These are phyloP conservation scores for Torulaspora pretoriensis DNA, from an alignment of 1,139 yeast genomes.

Conservation along the genomic window DNA sequence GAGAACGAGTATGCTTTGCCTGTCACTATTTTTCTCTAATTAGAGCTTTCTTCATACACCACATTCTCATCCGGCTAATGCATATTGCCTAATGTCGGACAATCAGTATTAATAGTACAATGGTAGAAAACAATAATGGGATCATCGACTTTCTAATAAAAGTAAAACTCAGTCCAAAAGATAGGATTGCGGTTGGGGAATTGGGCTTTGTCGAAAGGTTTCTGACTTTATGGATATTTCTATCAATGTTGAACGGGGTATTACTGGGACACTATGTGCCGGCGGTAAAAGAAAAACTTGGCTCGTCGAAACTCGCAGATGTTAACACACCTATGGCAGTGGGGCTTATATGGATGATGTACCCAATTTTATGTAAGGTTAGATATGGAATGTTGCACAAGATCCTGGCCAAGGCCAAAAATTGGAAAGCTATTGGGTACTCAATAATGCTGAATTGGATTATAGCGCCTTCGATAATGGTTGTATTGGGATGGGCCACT, in stretches of 20 bases:
- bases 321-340: conserved; percentile 44
- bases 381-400: conserved; percentile 44
- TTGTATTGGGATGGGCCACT: conserved; percentile 53
- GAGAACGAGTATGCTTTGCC: too few species aligned
- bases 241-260: not conserved
- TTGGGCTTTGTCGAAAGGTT: not conserved
- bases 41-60: too few species aligned
- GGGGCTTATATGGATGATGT: conserved; percentile 56
- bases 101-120: too few species aligned
- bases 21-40: too few species aligned
- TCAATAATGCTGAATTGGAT: conserved; percentile 53
- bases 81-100: too few species aligned
- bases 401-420: conserved; percentile 27
- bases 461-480: conserved; percentile 54
- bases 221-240: not conserved
- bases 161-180: too few species aligned
- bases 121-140: too few species aligned
- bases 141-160: too few species aligned
- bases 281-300: not conserved
- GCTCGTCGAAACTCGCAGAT: not conserved
- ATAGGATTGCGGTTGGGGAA: not conserved
- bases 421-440: conserved; percentile 39
- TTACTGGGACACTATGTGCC: not conserved
- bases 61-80: too few species aligned
- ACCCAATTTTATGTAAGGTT: conserved; percentile 54